A percentile compares a stretch with the other conserved stretches of the same genome.
Evolutionary conservation across 2,329 filamentous ascomycete species (phyloP).

Genomic region (Cadophora luteo-olivacea): DNA sequence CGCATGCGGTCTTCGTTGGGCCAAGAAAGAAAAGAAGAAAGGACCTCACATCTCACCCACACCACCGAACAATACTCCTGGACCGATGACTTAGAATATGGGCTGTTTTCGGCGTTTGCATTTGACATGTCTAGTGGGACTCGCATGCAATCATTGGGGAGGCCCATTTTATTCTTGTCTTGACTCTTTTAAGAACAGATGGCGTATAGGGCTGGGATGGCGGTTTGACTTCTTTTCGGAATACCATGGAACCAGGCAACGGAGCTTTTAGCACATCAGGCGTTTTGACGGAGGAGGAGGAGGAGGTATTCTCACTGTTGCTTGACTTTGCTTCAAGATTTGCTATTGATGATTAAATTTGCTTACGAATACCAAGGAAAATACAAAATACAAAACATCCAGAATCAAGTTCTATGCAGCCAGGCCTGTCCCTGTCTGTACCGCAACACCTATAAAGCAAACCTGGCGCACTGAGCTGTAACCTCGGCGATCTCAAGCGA

Average conservation of each 20-base stretch:
- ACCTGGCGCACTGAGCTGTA: not conserved
- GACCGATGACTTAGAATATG: conserved; percentile 14
- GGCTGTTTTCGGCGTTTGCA: conserved; percentile 7
- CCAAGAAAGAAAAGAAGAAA: conserved; percentile 82
- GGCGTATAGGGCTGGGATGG: not conserved
- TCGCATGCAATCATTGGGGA: not conserved
- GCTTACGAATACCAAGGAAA: conserved; percentile 11
- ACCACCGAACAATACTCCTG: conserved; percentile 14
- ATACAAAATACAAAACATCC: not conserved
- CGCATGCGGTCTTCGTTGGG: conserved; percentile 82
- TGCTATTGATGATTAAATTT: not conserved
- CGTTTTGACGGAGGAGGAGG: not conserved
- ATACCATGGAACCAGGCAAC: conserved; percentile 14
- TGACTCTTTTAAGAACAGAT: not conserved
- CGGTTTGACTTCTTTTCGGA: not conserved
- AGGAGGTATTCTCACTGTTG: not conserved
- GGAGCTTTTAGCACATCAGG: not conserved
- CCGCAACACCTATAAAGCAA: not conserved
- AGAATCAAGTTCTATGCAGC: not conserved
- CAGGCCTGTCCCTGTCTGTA: not conserved
- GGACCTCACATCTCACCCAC: conserved; percentile 19
- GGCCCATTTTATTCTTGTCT: not conserved
- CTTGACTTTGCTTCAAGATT: not conserved
- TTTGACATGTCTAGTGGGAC: not conserved
- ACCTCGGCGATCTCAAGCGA: not conserved